Evolutionary conservation across 768 basidiomycete genomes (phyloP), one percentile per base, ranked within the genome.

Genomic region (Mycena metata): DNA sequence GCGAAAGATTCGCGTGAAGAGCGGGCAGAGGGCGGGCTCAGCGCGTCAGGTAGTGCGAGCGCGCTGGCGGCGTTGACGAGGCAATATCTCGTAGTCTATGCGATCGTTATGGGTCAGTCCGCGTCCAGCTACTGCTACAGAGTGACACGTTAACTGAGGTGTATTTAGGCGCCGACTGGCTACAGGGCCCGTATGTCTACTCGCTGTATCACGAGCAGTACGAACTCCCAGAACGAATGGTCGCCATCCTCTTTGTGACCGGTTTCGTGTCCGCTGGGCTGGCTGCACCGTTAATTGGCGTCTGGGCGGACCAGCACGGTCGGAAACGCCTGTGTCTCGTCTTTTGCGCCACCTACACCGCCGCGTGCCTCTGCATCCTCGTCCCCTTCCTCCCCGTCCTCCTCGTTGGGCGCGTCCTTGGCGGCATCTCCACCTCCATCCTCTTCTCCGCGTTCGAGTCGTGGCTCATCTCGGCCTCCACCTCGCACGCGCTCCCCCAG

Each of bases 121-220:
- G 36, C 63, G 66, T 62, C n/a, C n/a, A n/a, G n/a, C n/a, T n/a
- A n/a, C 69, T 58, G 19, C 30, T 54, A 6, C 16, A 8, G 19
- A 15, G 45, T 57, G 41, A 54, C 49, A 55, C 65, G 50, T 62
- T 54, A 64, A 49, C 42, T 35, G 45, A 15, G 55, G 36, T 16
- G 41, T 23, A 57, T 42, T 72, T 15, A 92, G 91, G 88, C 64
- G 90, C 91, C 43, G 91, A 93, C 77, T 92, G 92, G 91, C 82
- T 93, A 16, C 91, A 93, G 76, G 92, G 92, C 0, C 92, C 92
- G 17, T 93, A 93, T 72, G 83, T 93, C 0, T 94, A 92, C 72
- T 91, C 91, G 17, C 79, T 93, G 0, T 94, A 93, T 75, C 82
- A 83, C 51, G 90, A 91, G 47, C 90, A 92, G 73, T 91, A 92